A percentile compares a stretch with the other conserved stretches of the same genome.
Evolutionary conservation across 2,329 filamentous ascomycete species (phyloP).

Genomic region (Diaporthe eres): DNA sequence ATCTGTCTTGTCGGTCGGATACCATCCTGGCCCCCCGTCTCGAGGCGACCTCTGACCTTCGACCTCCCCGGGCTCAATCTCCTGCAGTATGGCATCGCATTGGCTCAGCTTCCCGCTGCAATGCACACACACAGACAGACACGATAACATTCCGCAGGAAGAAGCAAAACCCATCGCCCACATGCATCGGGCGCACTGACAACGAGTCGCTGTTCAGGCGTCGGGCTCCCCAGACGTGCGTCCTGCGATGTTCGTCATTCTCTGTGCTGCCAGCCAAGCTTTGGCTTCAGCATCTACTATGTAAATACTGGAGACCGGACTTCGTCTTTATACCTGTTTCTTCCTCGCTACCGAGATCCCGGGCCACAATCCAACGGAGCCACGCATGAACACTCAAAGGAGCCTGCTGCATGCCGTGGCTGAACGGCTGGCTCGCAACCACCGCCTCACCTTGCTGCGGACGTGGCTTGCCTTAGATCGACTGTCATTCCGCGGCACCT

Average conservation of each 20-base stretch:
- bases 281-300: neutral
- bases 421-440: neutral
- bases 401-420: conserved; percentile 7
- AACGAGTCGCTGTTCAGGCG: neutral
- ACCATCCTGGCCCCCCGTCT: neutral
- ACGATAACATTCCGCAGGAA: neutral
- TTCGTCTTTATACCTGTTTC: neutral
- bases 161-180: neutral
- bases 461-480: conserved; percentile 17
- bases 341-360: conserved; percentile 2
- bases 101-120: conserved; percentile 3
- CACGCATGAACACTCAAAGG: conserved; percentile 7
- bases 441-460: neutral
- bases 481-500: conserved; percentile 23
- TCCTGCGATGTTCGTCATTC: neutral
- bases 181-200: neutral
- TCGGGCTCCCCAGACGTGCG: neutral
- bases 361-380: conserved; percentile 4
- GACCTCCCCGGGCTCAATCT: neutral
- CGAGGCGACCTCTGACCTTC: neutral
- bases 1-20: neutral
- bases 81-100: conserved; percentile 15
- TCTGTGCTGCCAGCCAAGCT: conserved; percentile 1
- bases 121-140: conserved; percentile 6
- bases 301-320: neutral